Evolutionary conservation across 495 filamentous ascomycete species (phyloP).

Genomic region (Durotheca rogersii): DNA sequence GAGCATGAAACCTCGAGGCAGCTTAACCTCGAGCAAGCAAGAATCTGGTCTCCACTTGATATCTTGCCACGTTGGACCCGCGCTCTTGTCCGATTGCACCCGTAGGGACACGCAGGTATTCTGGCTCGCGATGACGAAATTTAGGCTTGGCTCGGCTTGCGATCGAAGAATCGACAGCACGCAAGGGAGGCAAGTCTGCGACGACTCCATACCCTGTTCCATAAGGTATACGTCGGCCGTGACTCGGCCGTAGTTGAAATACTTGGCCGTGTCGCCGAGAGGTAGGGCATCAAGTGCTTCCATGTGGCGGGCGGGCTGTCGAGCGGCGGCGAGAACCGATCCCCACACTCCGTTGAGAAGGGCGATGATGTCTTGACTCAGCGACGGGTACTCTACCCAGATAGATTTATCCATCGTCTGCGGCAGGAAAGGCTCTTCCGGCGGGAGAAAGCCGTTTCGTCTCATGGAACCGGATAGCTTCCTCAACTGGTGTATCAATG

Average conservation of each 20-base stretch:
- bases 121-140: constrained; percentile 72
- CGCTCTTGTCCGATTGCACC: constrained; percentile 65
- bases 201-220: constrained; percentile 63
- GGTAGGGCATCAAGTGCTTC: constrained; percentile 68
- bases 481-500: constrained; percentile 61
- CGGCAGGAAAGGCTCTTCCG: constrained; percentile 61
- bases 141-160: constrained; percentile 63
- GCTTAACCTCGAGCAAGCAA: constrained; percentile 59
- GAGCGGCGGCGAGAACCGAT: constrained; percentile 43
- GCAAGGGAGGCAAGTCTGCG: constrained; percentile 66
- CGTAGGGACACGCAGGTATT: constrained; percentile 71
- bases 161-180: constrained; percentile 71
- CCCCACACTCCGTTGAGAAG: constrained; percentile 64
- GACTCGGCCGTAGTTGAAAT: constrained; percentile 74
- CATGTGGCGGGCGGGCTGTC: constrained; percentile 37
- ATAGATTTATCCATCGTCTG: constrained; percentile 71
- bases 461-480: constrained; percentile 80
- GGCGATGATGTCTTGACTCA: constrained; percentile 65
- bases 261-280: constrained; percentile 65
- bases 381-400: constrained; percentile 70
- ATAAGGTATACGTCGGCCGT: constrained; percentile 68
- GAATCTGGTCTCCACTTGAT: constrained; percentile 70
- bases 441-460: constrained; percentile 71
- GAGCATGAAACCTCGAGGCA: constrained; percentile 69
- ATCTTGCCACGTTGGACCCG: constrained; percentile 75